These are phyloP conservation scores for Sporopachydermia quercuum DNA, from an alignment of 805 yeast species.

Conservation along the genomic window DNA sequence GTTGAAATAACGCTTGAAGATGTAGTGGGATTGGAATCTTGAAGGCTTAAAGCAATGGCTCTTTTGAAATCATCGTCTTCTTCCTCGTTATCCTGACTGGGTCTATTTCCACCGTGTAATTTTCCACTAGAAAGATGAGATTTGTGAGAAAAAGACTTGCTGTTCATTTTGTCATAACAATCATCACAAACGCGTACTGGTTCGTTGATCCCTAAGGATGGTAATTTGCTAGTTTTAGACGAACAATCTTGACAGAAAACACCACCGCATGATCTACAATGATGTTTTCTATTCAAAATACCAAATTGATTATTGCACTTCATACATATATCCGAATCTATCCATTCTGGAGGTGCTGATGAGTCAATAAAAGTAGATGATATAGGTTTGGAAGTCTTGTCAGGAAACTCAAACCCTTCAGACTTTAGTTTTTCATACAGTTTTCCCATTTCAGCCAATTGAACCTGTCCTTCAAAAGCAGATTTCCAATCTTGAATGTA, in stretches of 20 bases:
- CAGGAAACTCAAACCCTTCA: slow-evolving; percentile 60
- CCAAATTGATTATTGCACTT: slow-evolving; percentile 71
- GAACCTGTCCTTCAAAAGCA: slow-evolving; percentile 54
- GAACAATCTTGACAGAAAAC: slow-evolving; percentile 82
- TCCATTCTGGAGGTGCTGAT: slow-evolving; percentile 95
- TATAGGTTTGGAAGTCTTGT: slow-evolving; percentile 19
- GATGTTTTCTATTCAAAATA: slow-evolving; percentile 81
- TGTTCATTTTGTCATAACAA: slow-evolving; percentile 51
- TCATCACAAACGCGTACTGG: slow-evolving; percentile 92
- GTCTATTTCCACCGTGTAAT: neutral
- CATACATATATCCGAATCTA: slow-evolving; percentile 92
- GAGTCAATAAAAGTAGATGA: slow-evolving; percentile 57
- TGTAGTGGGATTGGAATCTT: slow-evolving; percentile 29
- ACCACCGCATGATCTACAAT: slow-evolving; percentile 95
- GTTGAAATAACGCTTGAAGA: slow-evolving; percentile 10
- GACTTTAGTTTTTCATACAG: slow-evolving; percentile 42
- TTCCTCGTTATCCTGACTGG: slow-evolving; percentile 21
- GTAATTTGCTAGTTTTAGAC: slow-evolving; percentile 52
- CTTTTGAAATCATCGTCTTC: slow-evolving; percentile 64
- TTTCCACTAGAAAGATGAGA: slow-evolving; percentile 13
- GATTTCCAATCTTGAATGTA: slow-evolving; percentile 66
- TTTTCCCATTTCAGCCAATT: slow-evolving; percentile 46
- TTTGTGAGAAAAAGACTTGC: too few relatives aligned
- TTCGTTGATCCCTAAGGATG: slow-evolving; percentile 71
- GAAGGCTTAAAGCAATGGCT: slow-evolving; percentile 70